Base-by-base conservation (phyloP, 352 stramenopile species). In the Aphanomyces astaci region DNA sequence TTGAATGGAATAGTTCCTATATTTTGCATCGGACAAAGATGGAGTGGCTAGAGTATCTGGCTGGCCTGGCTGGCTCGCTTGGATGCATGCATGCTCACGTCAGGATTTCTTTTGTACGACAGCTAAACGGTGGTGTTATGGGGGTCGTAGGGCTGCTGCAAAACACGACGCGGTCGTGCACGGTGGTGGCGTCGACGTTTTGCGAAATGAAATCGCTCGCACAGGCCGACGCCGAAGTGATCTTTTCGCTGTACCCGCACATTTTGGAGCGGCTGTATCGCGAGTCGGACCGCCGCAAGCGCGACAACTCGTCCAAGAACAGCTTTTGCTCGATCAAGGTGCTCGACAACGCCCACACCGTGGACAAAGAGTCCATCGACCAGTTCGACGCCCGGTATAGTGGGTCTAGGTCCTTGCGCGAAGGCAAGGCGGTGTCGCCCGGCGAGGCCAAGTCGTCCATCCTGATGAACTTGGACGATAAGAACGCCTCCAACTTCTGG, bases 291-390 rank as follows among this genome's bases (percentile, higher is more conserved):
- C 85, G 85, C 43, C 76, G 80, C 1, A 76, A 75, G 4, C 70
- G 70, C 4, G 75, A 88, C 65, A 88, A 77, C n/a, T 64, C 73
- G 2, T 71, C 75, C 19, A 79, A 81, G 63, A 74, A 74, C 24
- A 76, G 72, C 10, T 63, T 86, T 13, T 81, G 78, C 68, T 82
- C 81, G 53, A 77, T 88, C 22, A 82, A 84, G 52, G 75, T 88
- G n/a, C 74, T 88, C n/a, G 80, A 88, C 55, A 88, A 88, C 15
- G 76, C 77, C 1, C 80, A 88, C 54, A 75, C 76, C 17, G 78
- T 88, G 4, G 77, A 85, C 28, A 76, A 84, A 51, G 84, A 73
- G 43, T 78, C 73, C 36, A 82, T 88, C 33, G 77, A 81, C 36
- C 72, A 88, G 15, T 66, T 63, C 51, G 22, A 25, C 22, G 19